A percentile compares a stretch with the other conserved stretches of the same genome.
These are phyloP conservation scores for Yamadazyma sp. DNA, from an alignment of 1,139 yeast genomes.

Conservation along the genomic window DNA sequence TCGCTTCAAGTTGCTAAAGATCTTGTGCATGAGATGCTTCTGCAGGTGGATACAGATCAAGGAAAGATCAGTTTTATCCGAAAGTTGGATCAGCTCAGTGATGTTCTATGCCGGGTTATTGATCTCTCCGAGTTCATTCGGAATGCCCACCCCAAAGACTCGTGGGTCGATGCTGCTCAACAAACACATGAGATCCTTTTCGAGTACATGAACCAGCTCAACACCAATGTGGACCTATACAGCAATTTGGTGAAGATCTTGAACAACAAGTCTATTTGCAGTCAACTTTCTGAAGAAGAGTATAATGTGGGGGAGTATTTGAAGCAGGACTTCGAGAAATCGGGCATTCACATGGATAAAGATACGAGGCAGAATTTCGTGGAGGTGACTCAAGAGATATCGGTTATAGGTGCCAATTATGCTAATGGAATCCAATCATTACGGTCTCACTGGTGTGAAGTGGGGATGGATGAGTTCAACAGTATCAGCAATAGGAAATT, in stretches of 20 bases:
- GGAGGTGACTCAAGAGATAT: conserved; percentile 74
- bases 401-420: conserved; percentile 80
- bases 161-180: conserved; percentile 81
- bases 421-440: conserved; percentile 53
- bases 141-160: conserved; percentile 76
- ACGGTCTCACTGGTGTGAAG: conserved; percentile 40
- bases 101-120: conserved; percentile 84
- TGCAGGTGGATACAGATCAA: conserved; percentile 37
- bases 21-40: conserved; percentile 56
- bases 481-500: conserved; percentile 23
- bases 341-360: conserved; percentile 84
- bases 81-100: conserved; percentile 81
- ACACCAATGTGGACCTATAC: conserved; percentile 79
- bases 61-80: conserved; percentile 58
- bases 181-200: conserved; percentile 85
- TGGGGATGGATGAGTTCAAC: conserved; percentile 32
- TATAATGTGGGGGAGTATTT: conserved; percentile 77
- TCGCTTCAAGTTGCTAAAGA: conserved; percentile 64
- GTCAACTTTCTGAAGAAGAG: conserved; percentile 64
- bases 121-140: conserved; percentile 93
- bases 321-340: conserved; percentile 81
- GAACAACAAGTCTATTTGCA: conserved; percentile 35
- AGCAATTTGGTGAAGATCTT: conserved; percentile 57
- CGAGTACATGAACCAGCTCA: conserved; percentile 90
- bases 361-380: conserved; percentile 70